These are phyloP conservation scores for Candida dendrica DNA, from an alignment of 805 yeast genomes.

Conservation along the genomic window DNA sequence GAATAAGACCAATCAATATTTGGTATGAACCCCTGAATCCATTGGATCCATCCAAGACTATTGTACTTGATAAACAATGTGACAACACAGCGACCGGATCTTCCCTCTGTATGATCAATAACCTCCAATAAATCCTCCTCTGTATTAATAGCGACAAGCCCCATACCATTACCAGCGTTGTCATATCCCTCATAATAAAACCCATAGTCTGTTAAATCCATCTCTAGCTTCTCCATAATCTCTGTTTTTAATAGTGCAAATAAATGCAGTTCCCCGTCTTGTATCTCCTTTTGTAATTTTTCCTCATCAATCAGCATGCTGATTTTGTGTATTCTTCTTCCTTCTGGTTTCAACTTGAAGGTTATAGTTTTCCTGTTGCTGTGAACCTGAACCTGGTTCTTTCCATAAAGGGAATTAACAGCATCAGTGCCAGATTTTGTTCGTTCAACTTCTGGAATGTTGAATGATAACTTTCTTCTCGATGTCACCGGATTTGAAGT, in stretches of 20 bases:
- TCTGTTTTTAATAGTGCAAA: conserved; percentile 17
- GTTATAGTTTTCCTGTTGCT: conserved; percentile 7
- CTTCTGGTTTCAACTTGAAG: conserved; percentile 13
- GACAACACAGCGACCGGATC: conserved; percentile 7
- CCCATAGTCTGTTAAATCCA: conserved; percentile 16
- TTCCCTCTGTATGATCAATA: conserved; percentile 12
- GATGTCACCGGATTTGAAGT: conserved; percentile 4
- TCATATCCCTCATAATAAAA: conserved; percentile 27
- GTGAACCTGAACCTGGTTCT: background rate
- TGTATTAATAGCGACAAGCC: conserved; percentile 23
- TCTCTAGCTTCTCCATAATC: conserved; percentile 15
- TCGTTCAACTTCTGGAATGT: conserved; percentile 8
- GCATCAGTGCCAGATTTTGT: conserved; percentile 3
- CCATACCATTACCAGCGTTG: conserved; percentile 33
- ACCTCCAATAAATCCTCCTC: conserved; percentile 27
- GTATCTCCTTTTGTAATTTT: conserved; percentile 5
- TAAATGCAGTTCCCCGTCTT: conserved; percentile 13
- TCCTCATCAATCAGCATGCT: conserved; percentile 16
- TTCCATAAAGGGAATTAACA: too few relatives aligned
- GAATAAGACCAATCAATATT: background rate
- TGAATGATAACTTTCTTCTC: conserved; percentile 13
- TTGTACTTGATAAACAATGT: conserved; percentile 7
- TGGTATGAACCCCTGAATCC: background rate
- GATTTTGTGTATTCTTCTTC: conserved; percentile 14
- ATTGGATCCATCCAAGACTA: background rate